Evolutionary conservation across 345 rosid genomes (phyloP).

Genomic region (Aquilaria yunnanensis): DNA sequence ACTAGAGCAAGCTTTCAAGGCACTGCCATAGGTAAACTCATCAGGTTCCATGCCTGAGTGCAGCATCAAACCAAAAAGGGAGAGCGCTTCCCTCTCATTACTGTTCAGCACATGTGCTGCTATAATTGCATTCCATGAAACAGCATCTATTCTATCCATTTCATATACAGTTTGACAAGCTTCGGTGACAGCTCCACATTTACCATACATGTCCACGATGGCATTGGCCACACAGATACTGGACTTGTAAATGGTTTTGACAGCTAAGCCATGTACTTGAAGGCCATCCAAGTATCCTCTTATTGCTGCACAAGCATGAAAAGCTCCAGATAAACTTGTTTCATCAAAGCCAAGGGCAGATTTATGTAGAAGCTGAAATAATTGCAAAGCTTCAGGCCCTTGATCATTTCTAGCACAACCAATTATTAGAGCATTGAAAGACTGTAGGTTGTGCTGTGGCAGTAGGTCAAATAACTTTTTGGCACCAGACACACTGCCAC

Average conservation of each 20-base stretch:
- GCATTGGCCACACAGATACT: conserved; percentile 76
- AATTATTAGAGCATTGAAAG: conserved; percentile 77
- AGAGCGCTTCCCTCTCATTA: conserved; percentile 44
- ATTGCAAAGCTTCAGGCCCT: conserved; percentile 53
- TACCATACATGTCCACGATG: conserved; percentile 87
- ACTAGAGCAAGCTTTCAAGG: conserved; percentile 75
- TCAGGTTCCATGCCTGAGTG: conserved; percentile 64
- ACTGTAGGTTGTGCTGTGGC: conserved; percentile 54
- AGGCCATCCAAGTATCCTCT: conserved; percentile 59
- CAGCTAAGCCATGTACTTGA: conserved; percentile 62
- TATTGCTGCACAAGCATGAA: conserved; percentile 72
- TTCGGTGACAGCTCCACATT: conserved; percentile 67
- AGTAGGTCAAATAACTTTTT: conserved; percentile 57
- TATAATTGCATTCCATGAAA: conserved; percentile 92
- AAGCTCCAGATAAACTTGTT: conserved; percentile 77
- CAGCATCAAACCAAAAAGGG: conserved; percentile 61
- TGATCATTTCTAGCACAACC: conserved; percentile 55
- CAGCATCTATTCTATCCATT: conserved; percentile 72
- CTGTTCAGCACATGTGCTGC: conserved; percentile 84
- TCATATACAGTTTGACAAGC: conserved; percentile 54
- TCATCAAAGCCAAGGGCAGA: conserved; percentile 70
- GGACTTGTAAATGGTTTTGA: conserved; percentile 41
- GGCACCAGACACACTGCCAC: conserved; percentile 59
- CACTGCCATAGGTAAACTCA: conserved; percentile 90
- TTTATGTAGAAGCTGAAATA: conserved; percentile 44